phyloP scores from a whole-genome alignment of 306 rosid species.

The Cucurbita moschata region DNA sequence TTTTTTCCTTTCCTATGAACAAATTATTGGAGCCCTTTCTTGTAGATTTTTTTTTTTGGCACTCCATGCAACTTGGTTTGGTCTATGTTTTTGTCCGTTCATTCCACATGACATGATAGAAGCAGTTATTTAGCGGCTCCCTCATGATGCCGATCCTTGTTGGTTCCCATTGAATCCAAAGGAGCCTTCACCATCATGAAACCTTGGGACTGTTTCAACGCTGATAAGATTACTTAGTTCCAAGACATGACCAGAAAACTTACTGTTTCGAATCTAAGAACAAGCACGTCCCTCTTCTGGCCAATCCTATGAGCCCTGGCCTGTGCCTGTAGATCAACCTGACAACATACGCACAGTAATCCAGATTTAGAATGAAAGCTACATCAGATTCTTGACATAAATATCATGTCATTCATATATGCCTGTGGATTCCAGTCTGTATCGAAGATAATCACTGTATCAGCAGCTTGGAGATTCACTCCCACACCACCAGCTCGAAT shows the following conservation, averaged over 20 bases:
- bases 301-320: slow-evolving; percentile 99
- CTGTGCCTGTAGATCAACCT: slow-evolving; percentile 99
- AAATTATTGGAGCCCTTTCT: not conserved
- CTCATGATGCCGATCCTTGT: not conserved
- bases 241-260: slow-evolving; percentile 8
- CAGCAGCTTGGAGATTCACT: slow-evolving; percentile 99
- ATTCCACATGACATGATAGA: not conserved
- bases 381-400: not conserved
- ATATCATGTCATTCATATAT: slow-evolving; percentile 14
- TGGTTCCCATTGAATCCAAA: not conserved
- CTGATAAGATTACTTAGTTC: not conserved
- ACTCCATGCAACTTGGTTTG: not conserved
- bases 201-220: not conserved
- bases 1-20: not conserved
- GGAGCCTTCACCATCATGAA: not conserved
- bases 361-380: slow-evolving; percentile 4
- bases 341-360: slow-evolving; percentile 21
- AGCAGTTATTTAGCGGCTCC: not conserved
- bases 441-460: slow-evolving; percentile 92
- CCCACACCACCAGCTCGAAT: slow-evolving; percentile 99
- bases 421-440: slow-evolving; percentile 99
- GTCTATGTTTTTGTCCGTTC: not conserved
- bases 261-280: slow-evolving; percentile 98
- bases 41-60: not conserved
- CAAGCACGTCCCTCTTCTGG: slow-evolving; percentile 97